Conservation (phyloP, 768 basidiomycete species). For the Phylloporus arenicola region DNA sequence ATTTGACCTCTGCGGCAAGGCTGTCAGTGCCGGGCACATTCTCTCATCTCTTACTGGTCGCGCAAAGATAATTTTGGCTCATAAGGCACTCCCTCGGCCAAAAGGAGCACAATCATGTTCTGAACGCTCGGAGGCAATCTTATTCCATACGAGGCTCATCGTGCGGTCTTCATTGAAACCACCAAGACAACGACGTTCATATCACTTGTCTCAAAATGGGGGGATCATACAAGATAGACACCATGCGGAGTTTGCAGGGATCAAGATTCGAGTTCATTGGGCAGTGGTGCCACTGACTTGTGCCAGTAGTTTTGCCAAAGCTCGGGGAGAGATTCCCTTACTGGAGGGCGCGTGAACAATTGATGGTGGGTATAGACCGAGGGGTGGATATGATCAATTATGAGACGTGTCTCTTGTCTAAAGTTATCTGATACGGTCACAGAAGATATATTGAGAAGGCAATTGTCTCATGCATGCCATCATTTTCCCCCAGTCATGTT, state of each 20-base stretch:
- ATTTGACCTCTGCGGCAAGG: not conserved
- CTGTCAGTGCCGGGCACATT: not conserved
- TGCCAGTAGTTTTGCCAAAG: constrained; percentile 5
- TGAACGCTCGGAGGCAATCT: constrained; percentile 15
- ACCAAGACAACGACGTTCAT: constrained; percentile 8
- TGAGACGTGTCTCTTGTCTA: constrained; percentile 1
- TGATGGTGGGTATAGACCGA: constrained; percentile 21
- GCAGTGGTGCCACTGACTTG: not conserved
- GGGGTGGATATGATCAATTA: constrained; percentile 15
- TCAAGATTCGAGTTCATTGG: constrained; percentile 7
- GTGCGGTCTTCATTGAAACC: constrained; percentile 13
- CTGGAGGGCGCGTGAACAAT: constrained; percentile 5
- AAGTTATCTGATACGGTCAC: constrained; percentile 7
- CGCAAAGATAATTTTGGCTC: constrained; percentile 6
- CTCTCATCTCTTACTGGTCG: constrained; percentile 1
- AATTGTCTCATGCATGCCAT: constrained; percentile 5
- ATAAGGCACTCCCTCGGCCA: not conserved
- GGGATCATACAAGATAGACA: not conserved
- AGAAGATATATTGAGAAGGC: constrained; percentile 9
- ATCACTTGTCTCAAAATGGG: constrained; percentile 10
- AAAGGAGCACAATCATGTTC: constrained; percentile 1
- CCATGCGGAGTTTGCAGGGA: constrained; percentile 17
- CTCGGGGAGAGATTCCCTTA: constrained; percentile 12
- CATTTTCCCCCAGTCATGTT: constrained; percentile 6
- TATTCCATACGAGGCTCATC: constrained; percentile 7